Conservation (phyloP, 192 early-diverging fungal genomes). For the Coemansia sp. region DNA sequence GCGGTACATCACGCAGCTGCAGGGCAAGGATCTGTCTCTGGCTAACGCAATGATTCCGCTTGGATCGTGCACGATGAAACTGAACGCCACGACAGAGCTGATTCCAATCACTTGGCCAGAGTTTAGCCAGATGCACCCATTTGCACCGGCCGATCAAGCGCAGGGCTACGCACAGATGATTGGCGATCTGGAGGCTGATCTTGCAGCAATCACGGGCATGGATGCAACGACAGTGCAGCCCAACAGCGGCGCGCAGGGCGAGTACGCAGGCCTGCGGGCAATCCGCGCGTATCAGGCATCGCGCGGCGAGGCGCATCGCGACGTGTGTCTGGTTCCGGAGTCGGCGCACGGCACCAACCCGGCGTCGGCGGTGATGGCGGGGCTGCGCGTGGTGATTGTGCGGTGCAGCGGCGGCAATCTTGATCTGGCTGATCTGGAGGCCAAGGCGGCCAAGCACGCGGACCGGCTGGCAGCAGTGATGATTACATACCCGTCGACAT, state of each 20-base stretch:
- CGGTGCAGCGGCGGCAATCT: conserved; percentile 94
- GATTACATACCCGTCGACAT: conserved; percentile 99
- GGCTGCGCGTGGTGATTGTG: conserved; percentile 89
- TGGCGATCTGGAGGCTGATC: conserved; percentile 83
- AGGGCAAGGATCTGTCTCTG: conserved; percentile 98
- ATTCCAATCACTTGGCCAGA: conserved; percentile 99
- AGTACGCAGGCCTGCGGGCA: conserved; percentile 93
- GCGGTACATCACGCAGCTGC: conserved; percentile 91
- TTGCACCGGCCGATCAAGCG: conserved; percentile 93
- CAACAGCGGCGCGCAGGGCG: conserved; percentile 99
- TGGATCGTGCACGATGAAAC: conserved; percentile 99
- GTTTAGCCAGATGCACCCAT: conserved; percentile 94
- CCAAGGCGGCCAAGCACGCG: conserved; percentile 87
- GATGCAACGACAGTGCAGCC: conserved; percentile 93
- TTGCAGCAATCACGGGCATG: conserved; percentile 92
- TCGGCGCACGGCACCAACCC: conserved; percentile 99
- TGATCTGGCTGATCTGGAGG: conserved; percentile 85
- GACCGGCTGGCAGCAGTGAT: conserved; percentile 89
- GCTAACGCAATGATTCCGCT: conserved; percentile 99
- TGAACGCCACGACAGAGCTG: conserved; percentile 99
- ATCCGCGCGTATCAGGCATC: conserved; percentile 93
- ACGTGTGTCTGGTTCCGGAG: conserved; percentile 95
- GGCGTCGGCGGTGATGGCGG: conserved; percentile 96
- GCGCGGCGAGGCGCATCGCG: conserved; percentile 78
- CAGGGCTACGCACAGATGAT: conserved; percentile 90